Base-by-base conservation (phyloP, 2,329 filamentous ascomycete species). In the Scedosporium dehoogii region DNA sequence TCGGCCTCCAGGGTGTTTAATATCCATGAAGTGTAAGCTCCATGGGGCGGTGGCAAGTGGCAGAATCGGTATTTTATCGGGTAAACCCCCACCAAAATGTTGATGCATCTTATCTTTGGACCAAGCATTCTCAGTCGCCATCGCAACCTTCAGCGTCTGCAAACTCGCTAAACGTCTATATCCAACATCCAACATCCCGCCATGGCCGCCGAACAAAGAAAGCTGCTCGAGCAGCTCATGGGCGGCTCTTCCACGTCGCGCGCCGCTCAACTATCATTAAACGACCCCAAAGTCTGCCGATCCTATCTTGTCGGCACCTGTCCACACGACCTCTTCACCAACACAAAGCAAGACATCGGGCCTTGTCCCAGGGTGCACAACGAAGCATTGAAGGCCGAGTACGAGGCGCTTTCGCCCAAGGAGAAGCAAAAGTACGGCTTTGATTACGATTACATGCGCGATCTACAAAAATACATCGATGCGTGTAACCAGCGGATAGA, bases 271-370 rank as follows among this genome's bases (percentile, higher is more conserved):
- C 84, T 97, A 69, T 88, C 89, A 66, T 89, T 99, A 69, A 94
- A 87, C 64, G 94, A 97, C 75, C 83, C 90, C 61, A 97, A 96
- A 77, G 90, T 96, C 69, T 99, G 94, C 61, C 90, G 91, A 62
- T 97, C 92, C 18, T 97, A 93, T 75, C 84, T 99, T 59, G 92
- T 85, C 65, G 94, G 94, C 69, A 96, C 91, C 64, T 99, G 94
- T 74, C 94, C 94, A 0, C 93, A 97, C 80, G 94, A 99, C 73
- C 91, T 99, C 71, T 99, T 99, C 83, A 99, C 93, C 67, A 99
- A 99, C 78, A 99, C 94, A 56, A 97, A 97, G 79, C 92, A 97
- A 63, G 94, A 99, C 73, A 84, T 97, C 41, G 94, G 94, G 2
- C 84, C 86, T 0, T 99, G 94, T 72, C 85, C 90, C 59, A 94